These are phyloP conservation scores for Epichloe gansuensis DNA, from an alignment of 2,329 filamentous ascomycete genomes.

Conservation along the genomic window DNA sequence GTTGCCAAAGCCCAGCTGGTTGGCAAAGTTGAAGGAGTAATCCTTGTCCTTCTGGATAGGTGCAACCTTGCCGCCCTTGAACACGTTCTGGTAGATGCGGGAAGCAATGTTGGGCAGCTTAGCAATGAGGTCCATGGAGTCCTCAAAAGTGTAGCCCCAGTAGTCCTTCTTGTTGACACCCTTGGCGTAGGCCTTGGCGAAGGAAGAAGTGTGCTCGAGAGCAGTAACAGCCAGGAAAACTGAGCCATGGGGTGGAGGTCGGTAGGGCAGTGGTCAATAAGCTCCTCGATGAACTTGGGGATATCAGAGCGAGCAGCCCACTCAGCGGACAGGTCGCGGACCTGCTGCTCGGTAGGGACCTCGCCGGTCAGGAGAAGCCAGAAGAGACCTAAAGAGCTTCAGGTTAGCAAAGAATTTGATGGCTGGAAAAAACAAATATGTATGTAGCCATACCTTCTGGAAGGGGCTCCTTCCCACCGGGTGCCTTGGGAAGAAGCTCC, in stretches of 20 bases:
- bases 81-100: slow-evolving; percentile 99
- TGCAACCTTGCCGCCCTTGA: slow-evolving; percentile 99
- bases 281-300: slow-evolving; percentile 97
- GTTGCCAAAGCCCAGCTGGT: slow-evolving; percentile 92
- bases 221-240: slow-evolving; percentile 96
- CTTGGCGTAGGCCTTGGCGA: slow-evolving; percentile 97
- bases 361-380: slow-evolving; percentile 98
- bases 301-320: slow-evolving; percentile 96
- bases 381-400: slow-evolving; percentile 62
- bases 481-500: slow-evolving; percentile 90
- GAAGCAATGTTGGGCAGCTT: slow-evolving; percentile 97
- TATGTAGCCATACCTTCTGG: slow-evolving; percentile 59
- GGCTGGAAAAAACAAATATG: neutral
- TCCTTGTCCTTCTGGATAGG: slow-evolving; percentile 97
- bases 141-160: slow-evolving; percentile 99
- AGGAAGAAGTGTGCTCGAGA: slow-evolving; percentile 95
- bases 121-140: slow-evolving; percentile 98
- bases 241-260: slow-evolving; percentile 99
- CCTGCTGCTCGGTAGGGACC: slow-evolving; percentile 95
- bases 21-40: slow-evolving; percentile 98
- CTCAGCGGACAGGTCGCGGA: slow-evolving; percentile 93
- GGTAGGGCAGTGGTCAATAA: slow-evolving; percentile 98
- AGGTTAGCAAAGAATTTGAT: neutral
- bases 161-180: slow-evolving; percentile 99
- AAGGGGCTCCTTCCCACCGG: slow-evolving; percentile 90